phyloP scores from a whole-genome alignment of 2,329 filamentous ascomycete genomes.

The Aspergillus sp. region DNA sequence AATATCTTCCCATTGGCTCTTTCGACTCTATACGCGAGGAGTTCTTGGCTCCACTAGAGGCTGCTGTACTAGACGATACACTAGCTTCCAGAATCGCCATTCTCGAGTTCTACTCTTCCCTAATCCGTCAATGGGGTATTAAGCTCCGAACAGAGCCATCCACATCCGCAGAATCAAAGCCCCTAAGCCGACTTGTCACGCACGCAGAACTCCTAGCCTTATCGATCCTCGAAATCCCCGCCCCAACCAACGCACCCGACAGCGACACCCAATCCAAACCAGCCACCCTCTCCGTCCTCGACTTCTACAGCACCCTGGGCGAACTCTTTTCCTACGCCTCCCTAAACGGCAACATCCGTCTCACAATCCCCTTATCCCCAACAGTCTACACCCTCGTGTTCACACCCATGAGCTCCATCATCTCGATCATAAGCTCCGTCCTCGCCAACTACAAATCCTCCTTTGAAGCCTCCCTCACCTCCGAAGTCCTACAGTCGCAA shows the following conservation, averaged over 20 bases:
- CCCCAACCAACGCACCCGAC: constrained; percentile 16
- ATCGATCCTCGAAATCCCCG: constrained; percentile 52
- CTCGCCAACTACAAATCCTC: constrained; percentile 66
- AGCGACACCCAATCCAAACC: constrained; percentile 15
- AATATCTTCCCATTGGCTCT: constrained; percentile 25
- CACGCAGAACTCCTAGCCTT: constrained; percentile 50
- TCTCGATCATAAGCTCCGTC: constrained; percentile 63
- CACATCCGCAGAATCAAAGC: constrained; percentile 20
- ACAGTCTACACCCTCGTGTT: constrained; percentile 68
- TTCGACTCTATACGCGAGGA: constrained; percentile 28
- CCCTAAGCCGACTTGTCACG: constrained; percentile 42
- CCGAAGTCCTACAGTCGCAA: constrained; percentile 20
- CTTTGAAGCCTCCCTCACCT: constrained; percentile 58
- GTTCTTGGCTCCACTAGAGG: constrained; percentile 37
- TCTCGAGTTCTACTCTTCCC: constrained; percentile 58
- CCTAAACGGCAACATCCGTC: constrained; percentile 52
- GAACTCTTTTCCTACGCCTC: constrained; percentile 48
- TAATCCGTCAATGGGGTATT: constrained; percentile 53
- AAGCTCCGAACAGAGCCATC: constrained; percentile 24
- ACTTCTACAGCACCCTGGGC: constrained; percentile 63
- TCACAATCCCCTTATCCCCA: constrained; percentile 60
- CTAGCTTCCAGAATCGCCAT: constrained; percentile 52
- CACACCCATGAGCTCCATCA: constrained; percentile 53
- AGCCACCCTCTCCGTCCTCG: constrained; percentile 49
- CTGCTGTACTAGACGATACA: constrained; percentile 29